Percentiles rank a stretch among this genome's conserved stretches.
These are phyloP conservation scores for Scutellaria minor DNA, from an alignment of 257 asterid species.

Conservation along the genomic window DNA sequence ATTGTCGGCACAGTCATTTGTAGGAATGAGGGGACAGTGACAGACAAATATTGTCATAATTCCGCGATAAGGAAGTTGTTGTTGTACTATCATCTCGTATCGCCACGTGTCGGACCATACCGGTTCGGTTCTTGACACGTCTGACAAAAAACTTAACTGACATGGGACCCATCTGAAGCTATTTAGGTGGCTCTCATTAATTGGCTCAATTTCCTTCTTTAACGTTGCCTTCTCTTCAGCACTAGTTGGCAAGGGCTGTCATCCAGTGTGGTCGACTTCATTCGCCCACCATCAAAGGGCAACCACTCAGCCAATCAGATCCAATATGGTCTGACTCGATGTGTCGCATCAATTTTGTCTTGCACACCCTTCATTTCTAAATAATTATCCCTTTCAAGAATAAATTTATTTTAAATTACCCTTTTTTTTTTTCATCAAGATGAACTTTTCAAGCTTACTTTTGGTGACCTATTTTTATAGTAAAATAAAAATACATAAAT, in stretches of 20 bases:
- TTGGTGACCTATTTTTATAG: too few species aligned
- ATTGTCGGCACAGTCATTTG: conserved; percentile 53
- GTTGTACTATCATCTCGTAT: conserved; percentile 13
- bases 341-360: background rate
- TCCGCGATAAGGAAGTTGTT: conserved; percentile 41
- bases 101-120: conserved; percentile 42
- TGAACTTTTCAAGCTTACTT: too few species aligned
- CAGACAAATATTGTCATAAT: conserved; percentile 7
- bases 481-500: too few species aligned
- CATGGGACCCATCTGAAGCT: conserved; percentile 36
- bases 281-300: background rate
- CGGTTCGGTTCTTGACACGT: conserved; percentile 46
- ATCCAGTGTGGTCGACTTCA: conserved; percentile 38
- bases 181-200: conserved; percentile 54
- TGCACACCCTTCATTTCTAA: background rate
- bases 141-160: conserved; percentile 31
- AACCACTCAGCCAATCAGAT: conserved; percentile 6
- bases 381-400: too few species aligned
- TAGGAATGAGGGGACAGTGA: background rate
- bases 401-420: too few species aligned
- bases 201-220: conserved; percentile 40
- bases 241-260: conserved; percentile 19
- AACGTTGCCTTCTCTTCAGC: conserved; percentile 25
- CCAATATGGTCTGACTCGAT: background rate
- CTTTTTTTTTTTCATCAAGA: too few species aligned